Evolutionary conservation across 805 yeast genomes (phyloP), one percentile per base, ranked within the genome.

Genomic region (Tetrapisispora fleetii): DNA sequence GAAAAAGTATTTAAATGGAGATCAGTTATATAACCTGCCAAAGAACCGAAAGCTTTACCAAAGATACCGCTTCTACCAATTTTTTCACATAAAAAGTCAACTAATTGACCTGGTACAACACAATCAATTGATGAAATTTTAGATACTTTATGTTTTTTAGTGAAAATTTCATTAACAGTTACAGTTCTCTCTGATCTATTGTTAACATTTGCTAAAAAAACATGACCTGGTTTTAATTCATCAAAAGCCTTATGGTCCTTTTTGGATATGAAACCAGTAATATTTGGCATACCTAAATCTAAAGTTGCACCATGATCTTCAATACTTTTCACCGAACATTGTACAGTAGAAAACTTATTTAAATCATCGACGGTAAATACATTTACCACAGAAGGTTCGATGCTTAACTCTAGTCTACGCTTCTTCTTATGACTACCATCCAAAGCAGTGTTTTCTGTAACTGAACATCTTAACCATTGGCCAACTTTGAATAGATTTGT

Each of bases 231-330:
- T 0, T 62, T 50, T 19, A 82, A 56, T 0, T 56, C 43, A 18
- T 68, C 73, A 8, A 68, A 51, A 11, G 69, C 64, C 27, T 70
- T 63, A 45, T 84, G 66, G 50, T 83, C 91, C 54, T 82, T 83
- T 54, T 78, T 81, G 1, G 95, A 76, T 43, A 90, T 70, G 65
- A 91, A 90, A 1, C 95, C 96, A 28, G 79, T 69, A 9, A 75
- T 49, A 6, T 73, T 76, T 9, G 65, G 64, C 45, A 74, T 62
- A 33, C 97, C 97, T 37, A 84, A 64, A 56, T 82, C 83, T 40
- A 91, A 67, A 49, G 86, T 78, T 22, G 80, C 76, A 67, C 99
- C 99, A 63, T 88, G 96, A 63, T 93, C 99, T 73, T 93, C 98
- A 22, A 86, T 67, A 43, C 95, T 83, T 52, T 73, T 75, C 21